Conservation (phyloP, 495 filamentous ascomycete species). For the Trichocladium antarcticum region DNA sequence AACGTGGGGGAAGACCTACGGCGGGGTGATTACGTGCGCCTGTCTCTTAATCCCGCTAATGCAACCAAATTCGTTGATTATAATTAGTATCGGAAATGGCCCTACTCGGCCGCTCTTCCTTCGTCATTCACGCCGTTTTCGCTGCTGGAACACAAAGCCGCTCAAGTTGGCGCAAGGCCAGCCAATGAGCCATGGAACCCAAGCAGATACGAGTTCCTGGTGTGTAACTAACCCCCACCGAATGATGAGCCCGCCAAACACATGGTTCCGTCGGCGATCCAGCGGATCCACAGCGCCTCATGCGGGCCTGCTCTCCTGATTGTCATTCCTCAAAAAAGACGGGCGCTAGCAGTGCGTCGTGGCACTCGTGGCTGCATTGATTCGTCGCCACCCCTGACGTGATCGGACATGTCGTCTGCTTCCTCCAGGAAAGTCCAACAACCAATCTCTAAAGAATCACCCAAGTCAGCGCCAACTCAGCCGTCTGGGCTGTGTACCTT, state of each 20-base stretch:
- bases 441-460: constrained; percentile 1
- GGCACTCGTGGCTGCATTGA: constrained; percentile 1
- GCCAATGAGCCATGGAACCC: no score
- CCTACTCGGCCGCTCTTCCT: not conserved
- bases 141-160: not conserved
- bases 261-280: not conserved
- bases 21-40: constrained; percentile 10
- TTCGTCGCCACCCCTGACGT: constrained; percentile 12
- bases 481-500: constrained; percentile 21
- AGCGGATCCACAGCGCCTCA: constrained; percentile 2
- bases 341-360: constrained; percentile 2
- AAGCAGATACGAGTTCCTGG: not conserved
- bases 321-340: not conserved
- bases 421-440: not conserved
- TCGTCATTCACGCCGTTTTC: not conserved
- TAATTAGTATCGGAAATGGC: not conserved
- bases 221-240: not conserved
- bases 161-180: no score
- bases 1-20: not conserved
- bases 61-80: not conserved
- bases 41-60: not conserved
- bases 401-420: constrained; percentile 4
- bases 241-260: not conserved
- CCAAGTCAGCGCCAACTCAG: constrained; percentile 19
- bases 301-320: not conserved